Evolutionary conservation across 2,329 filamentous ascomycete genomes (phyloP), one percentile per base, ranked within the genome.

Genomic region (Pyrenochaeta sp.): DNA sequence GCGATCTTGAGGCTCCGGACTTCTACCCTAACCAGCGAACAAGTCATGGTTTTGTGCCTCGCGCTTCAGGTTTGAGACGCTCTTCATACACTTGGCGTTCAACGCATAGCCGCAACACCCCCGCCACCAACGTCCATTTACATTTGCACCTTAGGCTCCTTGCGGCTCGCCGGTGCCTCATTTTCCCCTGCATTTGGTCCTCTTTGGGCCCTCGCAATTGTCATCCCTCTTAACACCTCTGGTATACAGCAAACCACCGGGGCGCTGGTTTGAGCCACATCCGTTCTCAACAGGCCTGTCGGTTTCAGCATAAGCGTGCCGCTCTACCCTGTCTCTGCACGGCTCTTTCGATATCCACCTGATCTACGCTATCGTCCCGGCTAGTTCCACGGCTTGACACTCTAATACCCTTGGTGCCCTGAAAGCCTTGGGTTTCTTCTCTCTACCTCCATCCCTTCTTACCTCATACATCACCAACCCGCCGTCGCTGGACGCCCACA

Each of bases 61-160:
- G 55, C 66, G 66, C 65, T 69, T 65, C 67, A 69, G 57, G 58
- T 65, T 61, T 71, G 68, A 71, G 65, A 71, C 68, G 61, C 57
- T 63, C 61, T 60, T 70, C 65, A 63, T 53, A 70, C 68, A 65
- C 47, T 57, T 55, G 59, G 55, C 58, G 57, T 55, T 46, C 52
- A 53, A 43, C 51, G 61, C 65, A 67, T 68, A 60, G 58, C 51
- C 46, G 48, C 49, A 38, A 43, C 58, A 51, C 56, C 53, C 51
- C 48, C 34, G 41, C 44, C 45, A 46, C 48, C 48, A 52, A 58
- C 54, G 35, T 44, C 44, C 48, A 48, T 38, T 48, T 38, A 56
- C 42, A 47, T 43, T 35, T 48, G 21, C 47, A 38, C 44, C 44
- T 42, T 42, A 44, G 51, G 37, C 55, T 48, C 41, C 35, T 50